Base-by-base conservation (phyloP, 345 rosid species). In the Tarenaya hassleriana region DNA sequence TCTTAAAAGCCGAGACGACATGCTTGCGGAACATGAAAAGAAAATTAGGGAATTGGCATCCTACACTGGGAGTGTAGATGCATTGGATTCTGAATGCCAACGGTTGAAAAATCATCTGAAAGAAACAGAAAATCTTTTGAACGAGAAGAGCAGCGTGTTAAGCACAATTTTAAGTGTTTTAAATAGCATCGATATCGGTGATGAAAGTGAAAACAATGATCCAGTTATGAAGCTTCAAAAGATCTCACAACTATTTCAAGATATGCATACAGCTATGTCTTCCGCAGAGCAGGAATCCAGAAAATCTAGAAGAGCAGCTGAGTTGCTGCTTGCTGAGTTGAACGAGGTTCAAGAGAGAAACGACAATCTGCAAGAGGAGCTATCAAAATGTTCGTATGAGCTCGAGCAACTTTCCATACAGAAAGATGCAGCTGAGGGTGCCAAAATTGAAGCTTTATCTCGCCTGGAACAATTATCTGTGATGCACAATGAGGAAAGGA, bases 321-420 rank as follows among this genome's bases (percentile, higher is more conserved):
- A 91, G 68, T 76, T 86, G 52, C 75, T 91, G 61, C 77, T 87
- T 65, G 89, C 94, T 1, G 96, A 91, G 73, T 67, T 87, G 66
- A 82, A 84, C 60, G 96, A 91, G 67, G 98, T 87, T 60, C 96
- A 87, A 66, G 95, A 87, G 67, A 87, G 95, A 77, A 87, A 91
- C 62, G 96, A 87, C 55, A 35, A 61, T 56, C 79, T 90, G 58
- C 97, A 80, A 68, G 97, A 84, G 68, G 87, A 82, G 60, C 61
- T 84, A 62, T 68, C 80, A 52, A 74, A 75, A 47, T 61, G 55
- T 68, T 62, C 68, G 8, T 45, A 50, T 60, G 83, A 82, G 56
- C 68, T 82, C 55, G 39, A 63, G 41, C 78, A 73, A 51, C 63
- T 80, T 55, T 72, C 76, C 53, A 69, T 61, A 58, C 73, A 65